phyloP scores from a whole-genome alignment of 129 eudicot genomes.

The Silybum marianum region DNA sequence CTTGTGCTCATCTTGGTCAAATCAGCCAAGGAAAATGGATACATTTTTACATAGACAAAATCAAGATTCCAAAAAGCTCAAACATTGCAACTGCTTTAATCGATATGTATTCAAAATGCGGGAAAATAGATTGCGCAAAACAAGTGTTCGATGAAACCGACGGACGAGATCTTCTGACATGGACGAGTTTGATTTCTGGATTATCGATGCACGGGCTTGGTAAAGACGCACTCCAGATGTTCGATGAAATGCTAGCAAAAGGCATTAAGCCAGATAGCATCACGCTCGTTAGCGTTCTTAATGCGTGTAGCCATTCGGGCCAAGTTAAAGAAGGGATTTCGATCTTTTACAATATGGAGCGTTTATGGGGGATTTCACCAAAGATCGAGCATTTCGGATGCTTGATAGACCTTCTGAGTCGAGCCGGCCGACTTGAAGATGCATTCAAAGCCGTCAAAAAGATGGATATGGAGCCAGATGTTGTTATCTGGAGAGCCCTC shows the following conservation, averaged over 20 bases:
- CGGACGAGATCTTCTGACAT: slow-evolving; percentile 38
- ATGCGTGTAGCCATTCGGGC: slow-evolving; percentile 56
- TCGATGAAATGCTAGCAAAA: slow-evolving; percentile 39
- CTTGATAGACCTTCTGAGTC: slow-evolving; percentile 54
- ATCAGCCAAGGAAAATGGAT: slow-evolving; percentile 51
- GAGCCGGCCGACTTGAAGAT: slow-evolving; percentile 40
- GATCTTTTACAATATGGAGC: slow-evolving; percentile 37
- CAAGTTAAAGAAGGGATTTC: slow-evolving; percentile 37
- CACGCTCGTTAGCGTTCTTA: slow-evolving; percentile 47
- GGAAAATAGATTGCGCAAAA: slow-evolving; percentile 39
- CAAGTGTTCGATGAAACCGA: slow-evolving; percentile 34
- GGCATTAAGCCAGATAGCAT: slow-evolving; percentile 48
- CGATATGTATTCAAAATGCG: slow-evolving; percentile 57
- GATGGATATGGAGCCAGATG: slow-evolving; percentile 46
- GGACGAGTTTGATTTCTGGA: slow-evolving; percentile 52
- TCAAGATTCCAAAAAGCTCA: slow-evolving; percentile 24
- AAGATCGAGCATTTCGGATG: slow-evolving; percentile 53
- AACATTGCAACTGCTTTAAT: slow-evolving; percentile 42
- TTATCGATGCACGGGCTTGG: slow-evolving; percentile 53
- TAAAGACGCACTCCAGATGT: slow-evolving; percentile 42
- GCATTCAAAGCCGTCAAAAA: slow-evolving; percentile 40
- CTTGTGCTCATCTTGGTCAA: slow-evolving; percentile 53
- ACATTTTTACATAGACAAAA: slow-evolving; percentile 42
- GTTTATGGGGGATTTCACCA: slow-evolving; percentile 39
- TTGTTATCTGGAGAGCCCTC: slow-evolving; percentile 44